phyloP scores from a whole-genome alignment of 768 basidiomycete species.

The Cystobasidium tubakii region DNA sequence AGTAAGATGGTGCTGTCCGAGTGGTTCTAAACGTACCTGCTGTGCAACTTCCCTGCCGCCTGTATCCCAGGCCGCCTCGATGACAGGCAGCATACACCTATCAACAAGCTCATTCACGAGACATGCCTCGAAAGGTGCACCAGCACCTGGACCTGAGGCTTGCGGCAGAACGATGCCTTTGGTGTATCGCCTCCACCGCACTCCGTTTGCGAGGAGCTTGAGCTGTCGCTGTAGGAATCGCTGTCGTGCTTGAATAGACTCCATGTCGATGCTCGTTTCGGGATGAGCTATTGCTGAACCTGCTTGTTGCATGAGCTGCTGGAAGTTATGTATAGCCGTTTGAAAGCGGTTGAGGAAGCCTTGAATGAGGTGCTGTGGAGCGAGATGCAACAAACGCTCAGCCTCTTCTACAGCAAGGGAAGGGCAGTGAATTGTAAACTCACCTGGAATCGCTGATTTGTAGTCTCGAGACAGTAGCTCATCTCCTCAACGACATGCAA shows the following conservation, averaged over 20 bases:
- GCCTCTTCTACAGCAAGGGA: no score
- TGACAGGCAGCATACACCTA: constrained; percentile 48
- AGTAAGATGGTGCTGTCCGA: no score
- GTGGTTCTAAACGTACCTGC: constrained; percentile 47
- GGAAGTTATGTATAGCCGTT: constrained; percentile 3
- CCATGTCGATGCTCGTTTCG: constrained; percentile 49
- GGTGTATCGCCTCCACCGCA: constrained; percentile 49
- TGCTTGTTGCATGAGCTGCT: constrained; percentile 41
- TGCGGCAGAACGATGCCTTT: constrained; percentile 28
- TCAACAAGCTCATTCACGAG: constrained; percentile 49
- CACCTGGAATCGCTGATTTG: constrained; percentile 50
- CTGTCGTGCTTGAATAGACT: constrained; percentile 48
- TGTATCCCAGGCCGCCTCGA: constrained; percentile 50
- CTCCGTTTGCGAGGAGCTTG: constrained; percentile 49
- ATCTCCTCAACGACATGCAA: constrained; percentile 51
- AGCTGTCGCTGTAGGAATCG: constrained; percentile 48
- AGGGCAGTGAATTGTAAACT: no score
- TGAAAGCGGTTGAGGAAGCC: background rate
- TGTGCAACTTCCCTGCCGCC: constrained; percentile 49
- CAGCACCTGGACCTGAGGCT: constrained; percentile 37
- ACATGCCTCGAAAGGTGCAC: constrained; percentile 41
- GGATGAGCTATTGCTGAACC: constrained; percentile 42
- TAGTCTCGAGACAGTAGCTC: constrained; percentile 49
- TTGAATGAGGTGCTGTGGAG: background rate
- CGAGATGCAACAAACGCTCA: background rate